phyloP scores from a whole-genome alignment of 139 green algal genomes.

The Haematococcus sp. region DNA sequence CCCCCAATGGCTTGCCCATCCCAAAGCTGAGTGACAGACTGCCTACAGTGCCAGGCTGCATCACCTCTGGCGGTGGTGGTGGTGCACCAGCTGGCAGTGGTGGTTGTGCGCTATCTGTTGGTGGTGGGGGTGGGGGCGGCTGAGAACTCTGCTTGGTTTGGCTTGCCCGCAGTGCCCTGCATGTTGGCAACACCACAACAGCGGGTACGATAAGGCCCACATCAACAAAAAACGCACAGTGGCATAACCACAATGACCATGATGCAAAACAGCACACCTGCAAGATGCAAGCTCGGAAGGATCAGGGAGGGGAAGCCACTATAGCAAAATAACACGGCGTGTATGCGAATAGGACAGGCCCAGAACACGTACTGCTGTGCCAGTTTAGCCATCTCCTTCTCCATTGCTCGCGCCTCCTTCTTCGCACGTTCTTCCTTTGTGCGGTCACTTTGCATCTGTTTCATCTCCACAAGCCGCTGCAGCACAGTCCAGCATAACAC shows the following conservation, averaged over 20 bases:
- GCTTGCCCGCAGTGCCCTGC: too few relatives aligned
- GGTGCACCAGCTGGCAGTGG: background rate
- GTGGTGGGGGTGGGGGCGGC: background rate
- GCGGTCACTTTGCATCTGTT: conserved; percentile 25
- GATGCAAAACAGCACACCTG: too few relatives aligned
- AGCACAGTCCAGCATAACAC: background rate
- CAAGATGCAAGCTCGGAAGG: background rate
- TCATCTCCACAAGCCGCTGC: conserved; percentile 36
- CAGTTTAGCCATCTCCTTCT: conserved; percentile 40
- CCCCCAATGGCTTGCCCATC: background rate
- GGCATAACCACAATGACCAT: too few relatives aligned
- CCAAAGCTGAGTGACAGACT: background rate
- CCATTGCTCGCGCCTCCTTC: conserved; percentile 26
- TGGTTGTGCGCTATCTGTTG: background rate
- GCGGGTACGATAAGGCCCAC: too few relatives aligned
- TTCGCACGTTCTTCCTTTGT: conserved; percentile 25
- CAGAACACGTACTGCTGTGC: conserved; percentile 34
- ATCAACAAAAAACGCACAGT: too few relatives aligned
- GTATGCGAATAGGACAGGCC: too few relatives aligned
- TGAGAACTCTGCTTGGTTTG: too few relatives aligned
- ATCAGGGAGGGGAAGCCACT: background rate
- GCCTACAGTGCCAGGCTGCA: background rate
- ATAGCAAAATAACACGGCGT: too few relatives aligned
- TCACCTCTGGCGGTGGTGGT: background rate
- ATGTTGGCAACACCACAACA: too few relatives aligned